Base-by-base conservation (phyloP, 2,329 filamentous ascomycete genomes). In the Stachybotrys chlorohalonatus region DNA sequence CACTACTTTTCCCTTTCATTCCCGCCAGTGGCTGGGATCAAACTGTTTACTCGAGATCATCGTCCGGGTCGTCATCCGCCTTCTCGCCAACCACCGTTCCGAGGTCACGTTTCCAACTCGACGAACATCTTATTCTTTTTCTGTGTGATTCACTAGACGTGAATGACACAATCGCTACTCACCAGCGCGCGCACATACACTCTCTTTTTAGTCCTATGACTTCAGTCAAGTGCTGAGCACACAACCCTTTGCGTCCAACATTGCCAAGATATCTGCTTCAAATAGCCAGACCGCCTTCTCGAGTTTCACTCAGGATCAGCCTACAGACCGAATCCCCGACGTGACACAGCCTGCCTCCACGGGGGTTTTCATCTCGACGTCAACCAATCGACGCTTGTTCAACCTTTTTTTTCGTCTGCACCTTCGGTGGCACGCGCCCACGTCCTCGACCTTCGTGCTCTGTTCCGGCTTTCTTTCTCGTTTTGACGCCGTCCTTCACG, bases 101-200 rank as follows among this genome's bases (percentile, higher is more conserved):
- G 11, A 8, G 46, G 15, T 16, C 46, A 13, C 46, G 9, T 13
- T 24, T n/a, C 46, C 46, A 16, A 47, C 46, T 42, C 36, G 36
- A 42, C 36, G 36, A 42, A 31, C 30, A 32, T 16, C 31, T 24
- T 24, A 30, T 7, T 36, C 24, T 42, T 52, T 31, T 51, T 51
- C 49, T 39, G 31, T 52, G 30, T 55, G 55, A 54, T 57, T 57
- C 55, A 57, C 55, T 55, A 24, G 51, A 49, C 51, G 39, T 31
- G 45, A 53, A 47, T 17, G 32, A 52, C 32, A 47, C 46, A 24
- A n/a, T 47, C 16, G 15, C 8, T 24, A 6, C 17, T 16, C 46
- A 47, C 46, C 11, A 24, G 24, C 24, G 24, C 24, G 13, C 36
- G 36, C 36, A 42, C 36, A 42, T 42, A 42, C 36, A 9, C 36